Base-by-base conservation (phyloP, 495 filamentous ascomycete species). In the Podospora comata region DNA sequence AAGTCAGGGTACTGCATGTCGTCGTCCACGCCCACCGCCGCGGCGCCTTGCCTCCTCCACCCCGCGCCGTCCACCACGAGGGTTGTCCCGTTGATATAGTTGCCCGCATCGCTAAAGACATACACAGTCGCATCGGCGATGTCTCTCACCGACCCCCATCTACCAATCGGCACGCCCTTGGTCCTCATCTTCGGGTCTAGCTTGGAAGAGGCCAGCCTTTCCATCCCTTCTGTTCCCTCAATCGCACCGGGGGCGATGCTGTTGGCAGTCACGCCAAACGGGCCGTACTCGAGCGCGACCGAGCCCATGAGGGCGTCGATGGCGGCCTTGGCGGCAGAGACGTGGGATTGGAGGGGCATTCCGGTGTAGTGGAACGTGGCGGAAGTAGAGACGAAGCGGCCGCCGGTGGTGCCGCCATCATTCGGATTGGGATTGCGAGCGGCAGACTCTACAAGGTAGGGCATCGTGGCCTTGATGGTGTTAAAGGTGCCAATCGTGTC, bases 401-500 rank as follows among this genome's bases (percentile, higher is more conserved):
- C 94, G 15, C 91, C 91, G 0, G 91, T 92, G 39, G 79, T 76
- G 2, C 82, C 78, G 30, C 78, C 76, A 0, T 75, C 74, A 56
- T 75, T 78, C 0, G 77, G 78, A 69, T 83, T 84, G 1, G 79
- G 83, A 70, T 86, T 87, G 75, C 87, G 86, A 5, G 77, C 71
- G 16, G 89, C 92, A 1, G 93, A 96, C 73, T 85, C 84, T 26
- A 92, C 73, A 54, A 99, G 85, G 72, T 97, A 84, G 0, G 91
- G 89, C 6, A 97, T 78, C 0, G 91, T 93, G 2, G 95, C 94
- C 81, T 99, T 99, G 71, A 97, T 84, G 6, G 92, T 97, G 79
- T 98, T 96, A 78, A 90, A 99, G 4, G 92, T 95, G 30, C 95
- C 95, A 30, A 97, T 77, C 1, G 97, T 89, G 75, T 99, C 95